Evolutionary conservation across 768 basidiomycete species (phyloP), one percentile per base, ranked within the genome.

Genomic region (Tylopilus sp.): DNA sequence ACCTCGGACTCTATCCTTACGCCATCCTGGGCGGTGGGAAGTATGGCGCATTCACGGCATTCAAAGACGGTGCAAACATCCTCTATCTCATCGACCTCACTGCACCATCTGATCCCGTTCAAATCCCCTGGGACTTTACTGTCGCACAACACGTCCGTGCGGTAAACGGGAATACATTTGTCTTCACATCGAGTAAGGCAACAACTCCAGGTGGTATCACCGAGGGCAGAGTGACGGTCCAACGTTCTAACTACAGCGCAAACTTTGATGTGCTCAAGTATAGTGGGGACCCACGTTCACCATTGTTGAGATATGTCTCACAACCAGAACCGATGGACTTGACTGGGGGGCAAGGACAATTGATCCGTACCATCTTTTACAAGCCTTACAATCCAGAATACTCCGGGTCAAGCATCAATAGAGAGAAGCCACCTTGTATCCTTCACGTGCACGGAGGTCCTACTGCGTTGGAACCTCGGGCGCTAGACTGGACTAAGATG

Each of bases 381-480:
- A 68, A 78, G 1, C 89, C 89, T 0, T 74, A 67, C 22, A 88
- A 87, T 54, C 83, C 83, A 0, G 65, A 74, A 0, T 89, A 82
- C 63, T 52, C 63, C 1, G 82, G 78, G 0, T 6, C 50, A 8
- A 76, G 65, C 36, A 52, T 60, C 7, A 53, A 63, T 0, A 75
- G 70, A 4, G 84, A 87, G 63, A 76, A 74, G 43, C 89, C 89
- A 0, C 89, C 89, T 3, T 82, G 81, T 42, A 72, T 89, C 10
- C 63, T 88, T 0, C 59, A 72, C 25, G 78, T 82, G 2, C 89
- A 40, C 7, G 38, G 38, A 10, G 38, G 38, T 2, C 38, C 38
- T 13, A 40, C 87, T 0, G 65, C 53, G 0, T 62, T 73, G 10
- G 70, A 74, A 2, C 16, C 53, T 1, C 81, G 84, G 45, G 76